Percentiles rank a stretch among this genome's conserved stretches.
Evolutionary conservation across 345 rosid genomes (phyloP).

Genomic region (Brassica nigra): DNA sequence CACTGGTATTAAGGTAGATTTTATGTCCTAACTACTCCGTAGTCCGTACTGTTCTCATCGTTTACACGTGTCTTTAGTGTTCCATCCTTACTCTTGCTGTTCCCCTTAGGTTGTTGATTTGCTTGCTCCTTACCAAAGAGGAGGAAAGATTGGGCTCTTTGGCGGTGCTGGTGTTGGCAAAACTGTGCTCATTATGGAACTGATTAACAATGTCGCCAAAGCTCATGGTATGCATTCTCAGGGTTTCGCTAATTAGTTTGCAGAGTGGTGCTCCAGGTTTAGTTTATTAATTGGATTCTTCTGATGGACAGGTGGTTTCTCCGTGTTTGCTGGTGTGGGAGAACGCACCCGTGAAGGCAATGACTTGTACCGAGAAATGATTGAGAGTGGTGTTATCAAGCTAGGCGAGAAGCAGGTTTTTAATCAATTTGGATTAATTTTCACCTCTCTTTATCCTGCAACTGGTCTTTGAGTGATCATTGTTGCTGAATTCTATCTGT

Average conservation of each 20-base stretch:
- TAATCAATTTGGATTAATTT: not conserved
- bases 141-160: constrained; percentile 98
- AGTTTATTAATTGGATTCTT: not conserved
- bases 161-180: constrained; percentile 99
- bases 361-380: constrained; percentile 98
- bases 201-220: constrained; percentile 95
- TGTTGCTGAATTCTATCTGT: not conserved
- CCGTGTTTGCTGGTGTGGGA: constrained; percentile 99
- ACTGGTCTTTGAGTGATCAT: not conserved
- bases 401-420: constrained; percentile 96
- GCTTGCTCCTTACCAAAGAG: constrained; percentile 98
- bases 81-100: not conserved
- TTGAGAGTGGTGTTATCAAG: constrained; percentile 99
- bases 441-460: not conserved
- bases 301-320: constrained; percentile 81
- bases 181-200: constrained; percentile 98
- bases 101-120: constrained; percentile 78
- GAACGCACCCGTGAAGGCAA: constrained; percentile 98
- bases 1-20: constrained; percentile 79
- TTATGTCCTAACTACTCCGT: not conserved
- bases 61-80: not conserved
- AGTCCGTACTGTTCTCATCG: not conserved
- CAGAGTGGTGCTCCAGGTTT: not conserved
- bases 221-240: constrained; percentile 69
- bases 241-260: not conserved